Conservation (phyloP, 1,139 yeast species). For the Arxiozyma telluris region DNA sequence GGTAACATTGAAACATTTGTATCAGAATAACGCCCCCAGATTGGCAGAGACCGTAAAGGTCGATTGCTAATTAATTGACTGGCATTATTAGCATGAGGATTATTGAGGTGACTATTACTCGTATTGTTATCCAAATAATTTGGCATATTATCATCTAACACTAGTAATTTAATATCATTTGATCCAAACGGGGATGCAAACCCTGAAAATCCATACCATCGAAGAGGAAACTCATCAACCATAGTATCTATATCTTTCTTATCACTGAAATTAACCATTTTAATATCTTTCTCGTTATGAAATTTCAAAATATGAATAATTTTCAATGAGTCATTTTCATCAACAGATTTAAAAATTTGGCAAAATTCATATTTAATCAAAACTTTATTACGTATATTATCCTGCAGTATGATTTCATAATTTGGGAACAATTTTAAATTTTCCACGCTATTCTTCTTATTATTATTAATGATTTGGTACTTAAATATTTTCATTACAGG, state of each 20-base stretch:
- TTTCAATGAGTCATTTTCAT: slow-evolving; percentile 3
- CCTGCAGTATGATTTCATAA: slow-evolving; percentile 6
- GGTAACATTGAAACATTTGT: slow-evolving; percentile 25
- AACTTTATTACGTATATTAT: background rate
- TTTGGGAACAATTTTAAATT: slow-evolving; percentile 11
- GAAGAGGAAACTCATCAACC: slow-evolving; percentile 18
- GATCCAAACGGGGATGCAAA: slow-evolving; percentile 29
- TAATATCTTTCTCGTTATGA: slow-evolving; percentile 8
- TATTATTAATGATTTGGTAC: slow-evolving; percentile 14
- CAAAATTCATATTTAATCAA: slow-evolving; percentile 7
- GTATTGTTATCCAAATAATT: slow-evolving; percentile 19
- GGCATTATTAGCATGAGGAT: slow-evolving; percentile 6
- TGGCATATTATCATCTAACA: slow-evolving; percentile 29
- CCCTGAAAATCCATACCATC: slow-evolving; percentile 30
- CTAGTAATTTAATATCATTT: slow-evolving; percentile 22
- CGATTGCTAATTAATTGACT: slow-evolving; percentile 11
- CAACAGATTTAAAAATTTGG: slow-evolving; percentile 3
- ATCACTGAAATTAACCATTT: slow-evolving; percentile 18
- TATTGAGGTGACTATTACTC: slow-evolving; percentile 3
- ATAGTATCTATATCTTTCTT: slow-evolving; percentile 23
- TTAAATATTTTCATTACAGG: slow-evolving; percentile 28
- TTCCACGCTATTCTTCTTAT: background rate
- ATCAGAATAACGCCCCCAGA: slow-evolving; percentile 29
- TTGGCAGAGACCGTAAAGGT: slow-evolving; percentile 21
- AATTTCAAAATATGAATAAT: slow-evolving; percentile 21